Base-by-base conservation (phyloP, 2,329 filamentous ascomycete genomes). In the Penicillium sp. region DNA sequence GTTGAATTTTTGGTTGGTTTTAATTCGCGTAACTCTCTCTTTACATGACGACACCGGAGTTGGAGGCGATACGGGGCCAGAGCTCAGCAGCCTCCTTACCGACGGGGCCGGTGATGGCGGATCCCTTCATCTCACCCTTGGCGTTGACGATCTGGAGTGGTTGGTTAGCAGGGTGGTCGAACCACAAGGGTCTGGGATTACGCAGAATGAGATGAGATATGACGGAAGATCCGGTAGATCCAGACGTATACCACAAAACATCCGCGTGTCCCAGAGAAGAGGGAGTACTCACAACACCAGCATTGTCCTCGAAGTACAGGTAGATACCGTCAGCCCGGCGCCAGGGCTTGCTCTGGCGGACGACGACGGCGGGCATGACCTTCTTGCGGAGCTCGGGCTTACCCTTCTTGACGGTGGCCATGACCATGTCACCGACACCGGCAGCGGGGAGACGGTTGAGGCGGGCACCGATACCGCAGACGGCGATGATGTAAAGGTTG, bases 91-190 rank as follows among this genome's bases (percentile, higher is more conserved):
- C 94, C 84, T 99, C 94, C 88, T 99, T 99, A 79, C 93, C 94
- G 75, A 99, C 93, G 71, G 94, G 94, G 70, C 94, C 94, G 70
- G 94, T 99, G 78, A 99, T 99, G 78, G 94, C 94, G 65, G 91
- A 96, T 76, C 94, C 94, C 89, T 99, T 99, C 94, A 99, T 99
- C 84, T 99, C 94, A 82, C 94, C 94, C 89, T 99, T 99, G 80
- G 93, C 91, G 85, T 99, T 99, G 85, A 99, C 94, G 74, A 99
- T 99, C 89, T 94, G 73, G 50, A 48, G 29, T 9, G 18, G 9
- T 21, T 4, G 18, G 36, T 39, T 39, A 39, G 36, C 18, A 39
- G 4, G 6, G 5, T 12, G 36, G 18, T 39, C 16, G 18, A 21
- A 18, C 2, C 4, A 21, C 21, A 10, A 21, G 36, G 16, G 16